Percentiles rank a stretch among this genome's conserved stretches.
These are phyloP conservation scores for Coccomyxa sp. DNA, from an alignment of 139 green algal species.

Conservation along the genomic window DNA sequence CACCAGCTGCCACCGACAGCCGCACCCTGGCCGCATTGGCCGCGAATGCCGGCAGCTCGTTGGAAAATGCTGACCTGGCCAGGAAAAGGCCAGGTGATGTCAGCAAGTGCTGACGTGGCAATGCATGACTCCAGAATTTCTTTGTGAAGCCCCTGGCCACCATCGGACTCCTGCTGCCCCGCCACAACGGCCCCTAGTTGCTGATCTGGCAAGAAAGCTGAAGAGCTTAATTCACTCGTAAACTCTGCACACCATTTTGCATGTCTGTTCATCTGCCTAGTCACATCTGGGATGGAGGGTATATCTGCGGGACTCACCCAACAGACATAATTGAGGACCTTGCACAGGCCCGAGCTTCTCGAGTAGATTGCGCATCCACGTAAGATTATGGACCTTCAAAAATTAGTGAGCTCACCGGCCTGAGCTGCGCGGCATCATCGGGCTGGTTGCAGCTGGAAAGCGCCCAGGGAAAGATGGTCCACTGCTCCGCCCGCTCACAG, in stretches of 20 bases:
- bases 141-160: too few species aligned
- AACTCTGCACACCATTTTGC: too few species aligned
- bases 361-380: not conserved
- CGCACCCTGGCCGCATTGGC: slow-evolving; percentile 83
- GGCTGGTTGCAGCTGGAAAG: slow-evolving; percentile 72
- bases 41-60: slow-evolving; percentile 52
- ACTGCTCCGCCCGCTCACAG: slow-evolving; percentile 37
- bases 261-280: too few species aligned
- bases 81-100: not conserved
- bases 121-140: too few species aligned
- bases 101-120: not conserved
- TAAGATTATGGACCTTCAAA: not conserved
- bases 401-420: slow-evolving; percentile 32
- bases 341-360: not conserved
- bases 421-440: slow-evolving; percentile 65
- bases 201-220: too few species aligned
- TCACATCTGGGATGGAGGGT: too few species aligned
- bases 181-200: too few species aligned
- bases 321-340: too few species aligned
- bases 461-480: slow-evolving; percentile 72
- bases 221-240: too few species aligned
- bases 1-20: slow-evolving; percentile 94
- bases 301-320: too few species aligned
- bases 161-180: too few species aligned
- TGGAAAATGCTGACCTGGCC: slow-evolving; percentile 45